phyloP scores from a whole-genome alignment of 176 grass and related monocot genomes.

The Thalia dealbata region DNA sequence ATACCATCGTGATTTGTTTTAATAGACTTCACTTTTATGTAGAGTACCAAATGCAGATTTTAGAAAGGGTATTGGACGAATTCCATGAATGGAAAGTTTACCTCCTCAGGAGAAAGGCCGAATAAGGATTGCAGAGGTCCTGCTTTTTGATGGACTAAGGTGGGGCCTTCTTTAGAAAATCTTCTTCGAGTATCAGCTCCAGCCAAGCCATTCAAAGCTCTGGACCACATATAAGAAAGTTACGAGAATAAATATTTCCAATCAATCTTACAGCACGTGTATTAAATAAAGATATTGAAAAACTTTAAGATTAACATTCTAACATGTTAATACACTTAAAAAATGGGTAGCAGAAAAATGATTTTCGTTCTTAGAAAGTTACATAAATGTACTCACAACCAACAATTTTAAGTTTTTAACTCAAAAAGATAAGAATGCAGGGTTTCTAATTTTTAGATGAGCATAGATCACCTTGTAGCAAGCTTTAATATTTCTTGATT shows the following conservation, averaged over 20 bases:
- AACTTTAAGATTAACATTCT: not conserved
- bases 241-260: not conserved
- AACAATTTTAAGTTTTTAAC: too few species aligned
- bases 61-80: not conserved
- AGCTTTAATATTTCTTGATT: not conserved
- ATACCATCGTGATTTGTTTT: not conserved
- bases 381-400: too few species aligned
- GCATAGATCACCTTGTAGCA: not conserved
- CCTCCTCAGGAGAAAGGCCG: conserved; percentile 76
- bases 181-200: conserved; percentile 72
- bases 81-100: conserved; percentile 2
- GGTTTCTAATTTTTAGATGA: not conserved
- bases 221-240: conserved; percentile 5
- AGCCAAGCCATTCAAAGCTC: conserved; percentile 48
- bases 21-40: not conserved
- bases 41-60: not conserved
- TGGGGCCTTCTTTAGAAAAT: conserved; percentile 64
- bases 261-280: not conserved
- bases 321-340: not conserved
- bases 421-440: not conserved
- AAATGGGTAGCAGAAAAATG: not conserved
- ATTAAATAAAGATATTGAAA: not conserved
- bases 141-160: conserved; percentile 94
- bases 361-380: not conserved
- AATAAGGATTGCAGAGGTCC: conserved; percentile 85